Conservation (phyloP, 1,139 yeast species). For the Scheffersomyces stambukii region DNA sequence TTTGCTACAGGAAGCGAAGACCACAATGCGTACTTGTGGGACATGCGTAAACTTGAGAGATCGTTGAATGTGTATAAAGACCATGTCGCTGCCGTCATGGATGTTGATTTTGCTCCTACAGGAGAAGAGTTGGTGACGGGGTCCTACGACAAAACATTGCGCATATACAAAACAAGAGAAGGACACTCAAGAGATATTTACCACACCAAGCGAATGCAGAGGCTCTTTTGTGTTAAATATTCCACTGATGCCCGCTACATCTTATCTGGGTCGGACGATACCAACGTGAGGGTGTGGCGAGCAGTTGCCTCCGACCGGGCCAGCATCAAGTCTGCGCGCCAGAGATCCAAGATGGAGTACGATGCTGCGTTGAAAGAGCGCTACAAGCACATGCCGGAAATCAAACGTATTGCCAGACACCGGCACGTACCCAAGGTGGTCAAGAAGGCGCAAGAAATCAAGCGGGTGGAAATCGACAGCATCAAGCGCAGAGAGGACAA, state of each 20-base stretch:
- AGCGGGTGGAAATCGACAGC: slow-evolving; percentile 66
- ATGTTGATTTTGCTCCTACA: slow-evolving; percentile 92
- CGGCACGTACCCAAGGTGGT: slow-evolving; percentile 85
- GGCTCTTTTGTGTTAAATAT: slow-evolving; percentile 77
- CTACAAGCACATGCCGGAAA: slow-evolving; percentile 95
- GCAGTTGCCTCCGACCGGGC: slow-evolving; percentile 80
- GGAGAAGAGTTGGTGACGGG: slow-evolving; percentile 96
- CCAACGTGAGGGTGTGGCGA: slow-evolving; percentile 93
- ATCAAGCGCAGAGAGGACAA: slow-evolving; percentile 79
- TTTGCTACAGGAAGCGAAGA: slow-evolving; percentile 94
- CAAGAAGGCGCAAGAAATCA: slow-evolving; percentile 85
- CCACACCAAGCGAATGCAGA: slow-evolving; percentile 97
- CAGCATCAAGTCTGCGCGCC: slow-evolving; percentile 73
- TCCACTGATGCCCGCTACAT: slow-evolving; percentile 88
- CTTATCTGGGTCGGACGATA: slow-evolving; percentile 91
- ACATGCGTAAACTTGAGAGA: slow-evolving; percentile 84
- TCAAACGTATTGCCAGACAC: slow-evolving; percentile 83
- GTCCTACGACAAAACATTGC: slow-evolving; percentile 87
- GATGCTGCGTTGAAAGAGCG: slow-evolving; percentile 89
- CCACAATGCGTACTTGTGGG: slow-evolving; percentile 92
- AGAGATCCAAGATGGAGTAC: slow-evolving; percentile 81
- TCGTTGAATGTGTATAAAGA: slow-evolving; percentile 86
- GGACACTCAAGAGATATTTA: slow-evolving; percentile 95
- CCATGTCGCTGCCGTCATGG: slow-evolving; percentile 95
- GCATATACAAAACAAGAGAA: slow-evolving; percentile 69